Evolutionary conservation across 2,329 filamentous ascomycete genomes (phyloP).

Genomic region (Penicillium sp.): DNA sequence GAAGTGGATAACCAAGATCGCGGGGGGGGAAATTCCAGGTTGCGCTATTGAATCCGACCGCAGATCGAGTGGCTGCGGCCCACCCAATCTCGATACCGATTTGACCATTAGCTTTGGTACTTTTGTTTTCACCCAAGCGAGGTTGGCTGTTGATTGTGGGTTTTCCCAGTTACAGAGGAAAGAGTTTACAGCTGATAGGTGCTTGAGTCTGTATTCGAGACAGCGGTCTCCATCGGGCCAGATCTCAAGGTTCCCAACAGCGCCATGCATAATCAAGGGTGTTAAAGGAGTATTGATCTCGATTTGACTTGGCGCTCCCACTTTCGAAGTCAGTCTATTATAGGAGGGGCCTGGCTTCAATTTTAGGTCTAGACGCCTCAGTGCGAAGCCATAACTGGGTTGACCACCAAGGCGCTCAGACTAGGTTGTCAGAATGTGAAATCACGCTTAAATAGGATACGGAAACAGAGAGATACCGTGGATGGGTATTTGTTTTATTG

Average conservation of each 20-base stretch:
- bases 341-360: background rate
- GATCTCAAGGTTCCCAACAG: too few species aligned
- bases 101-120: background rate
- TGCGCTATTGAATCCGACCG: background rate
- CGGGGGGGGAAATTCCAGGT: background rate
- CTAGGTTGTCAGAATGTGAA: background rate
- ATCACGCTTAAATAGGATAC: background rate
- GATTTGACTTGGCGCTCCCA: too few species aligned
- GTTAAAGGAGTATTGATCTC: too few species aligned
- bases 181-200: background rate
- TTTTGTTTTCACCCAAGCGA: background rate
- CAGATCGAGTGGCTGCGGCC: background rate
- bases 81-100: background rate
- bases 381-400: background rate
- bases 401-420: background rate
- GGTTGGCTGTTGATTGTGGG: background rate
- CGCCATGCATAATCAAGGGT: too few species aligned
- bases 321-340: background rate
- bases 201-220: background rate
- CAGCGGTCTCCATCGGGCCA: too few species aligned
- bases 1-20: background rate
- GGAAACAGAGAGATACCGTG: background rate
- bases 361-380: background rate
- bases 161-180: background rate
- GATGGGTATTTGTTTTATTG: conserved; percentile 6